These are phyloP conservation scores for Penicillium cataractarum DNA, from an alignment of 495 filamentous ascomycete genomes.

Conservation along the genomic window DNA sequence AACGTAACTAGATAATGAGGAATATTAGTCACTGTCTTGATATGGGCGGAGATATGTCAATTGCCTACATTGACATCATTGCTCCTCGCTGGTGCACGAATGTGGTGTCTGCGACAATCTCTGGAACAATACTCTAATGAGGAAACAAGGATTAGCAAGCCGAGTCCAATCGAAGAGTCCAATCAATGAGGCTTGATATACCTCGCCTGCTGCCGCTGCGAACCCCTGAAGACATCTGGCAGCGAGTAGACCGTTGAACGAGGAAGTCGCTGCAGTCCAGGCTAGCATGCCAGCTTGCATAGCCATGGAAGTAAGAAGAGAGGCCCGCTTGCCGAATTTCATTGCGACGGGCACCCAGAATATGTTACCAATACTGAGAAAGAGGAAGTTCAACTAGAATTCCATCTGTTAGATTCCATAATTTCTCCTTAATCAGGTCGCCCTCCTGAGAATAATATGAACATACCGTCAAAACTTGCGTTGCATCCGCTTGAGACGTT, in stretches of 20 bases:
- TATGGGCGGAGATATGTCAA: too few relatives aligned
- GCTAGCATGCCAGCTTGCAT: conserved; percentile 6
- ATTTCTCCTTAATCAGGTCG: not conserved
- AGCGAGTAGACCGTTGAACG: conserved; percentile 8
- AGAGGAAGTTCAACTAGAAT: conserved; percentile 11
- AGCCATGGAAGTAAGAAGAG: conserved; percentile 3
- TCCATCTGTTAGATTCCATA: not conserved
- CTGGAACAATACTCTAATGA: conserved; percentile 12
- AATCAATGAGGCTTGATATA: not conserved
- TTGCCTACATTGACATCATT: conserved; percentile 13
- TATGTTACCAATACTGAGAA: conserved; percentile 12
- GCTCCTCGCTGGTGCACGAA: conserved; percentile 7
- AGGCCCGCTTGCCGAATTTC: conserved; percentile 12
- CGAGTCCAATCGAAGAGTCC: too few relatives aligned
- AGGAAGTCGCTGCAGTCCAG: not conserved
- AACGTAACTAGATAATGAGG: conserved; percentile 1
- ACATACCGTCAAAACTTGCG: conserved; percentile 10
- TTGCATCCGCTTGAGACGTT: not conserved
- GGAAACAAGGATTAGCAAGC: not conserved
- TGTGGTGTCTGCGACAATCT: conserved; percentile 5
- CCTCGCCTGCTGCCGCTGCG: conserved; percentile 12
- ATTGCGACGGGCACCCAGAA: conserved; percentile 12
- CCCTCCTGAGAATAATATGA: not conserved
- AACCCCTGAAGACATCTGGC: conserved; percentile 6
- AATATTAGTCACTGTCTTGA: not conserved